Base-by-base conservation (phyloP, 2,329 filamentous ascomycete species). In the Aspergillus amoenus region DNA sequence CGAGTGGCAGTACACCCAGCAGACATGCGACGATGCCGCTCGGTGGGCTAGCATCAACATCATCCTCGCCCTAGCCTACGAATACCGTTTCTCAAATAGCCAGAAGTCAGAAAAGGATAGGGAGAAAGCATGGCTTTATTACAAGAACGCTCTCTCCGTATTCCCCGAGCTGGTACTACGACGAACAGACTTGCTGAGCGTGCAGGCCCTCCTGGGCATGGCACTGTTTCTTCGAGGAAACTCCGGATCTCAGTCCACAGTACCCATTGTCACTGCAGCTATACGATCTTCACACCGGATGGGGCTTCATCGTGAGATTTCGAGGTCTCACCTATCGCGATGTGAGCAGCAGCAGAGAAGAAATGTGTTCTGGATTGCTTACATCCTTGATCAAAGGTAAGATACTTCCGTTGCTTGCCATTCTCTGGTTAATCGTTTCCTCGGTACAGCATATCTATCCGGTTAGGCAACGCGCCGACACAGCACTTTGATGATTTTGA, bases 1-100 rank as follows among this genome's bases (percentile, higher is more conserved):
- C 13, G 91, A 97, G 70, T 88, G 89, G 70, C 93, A 97, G 71
- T 97, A 97, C 74, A 94, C 91, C 0, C 80, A 87, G 51, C 90
- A 97, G 63, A 93, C 93, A 1, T 97, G 96, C 66, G 87, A 94
- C 67, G 92, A 93, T 45, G 93, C 92, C 5, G 93, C 93, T 7
- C 96, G 93, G 89, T 97, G 93, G 93, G 93, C 93, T 5, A 94
- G 91, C 75, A 81, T 97, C 66, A 97, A 97, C 66, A 88, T 95
- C 59, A 89, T 90, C 1, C 78, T 97, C 54, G 93, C 92, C 24
- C 91, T 97, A 66, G 90, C 93, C 6, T 91, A 96, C 68, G 86
- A 93, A 44, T 81, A 96, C 68, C 87, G 93, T 5, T 91, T 95
- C 18, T 95, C 96, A 87, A 94, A 91, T 76, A 93, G 94, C 68